phyloP scores from a whole-genome alignment of 768 basidiomycete genomes.

The Podaxis pistillaris region DNA sequence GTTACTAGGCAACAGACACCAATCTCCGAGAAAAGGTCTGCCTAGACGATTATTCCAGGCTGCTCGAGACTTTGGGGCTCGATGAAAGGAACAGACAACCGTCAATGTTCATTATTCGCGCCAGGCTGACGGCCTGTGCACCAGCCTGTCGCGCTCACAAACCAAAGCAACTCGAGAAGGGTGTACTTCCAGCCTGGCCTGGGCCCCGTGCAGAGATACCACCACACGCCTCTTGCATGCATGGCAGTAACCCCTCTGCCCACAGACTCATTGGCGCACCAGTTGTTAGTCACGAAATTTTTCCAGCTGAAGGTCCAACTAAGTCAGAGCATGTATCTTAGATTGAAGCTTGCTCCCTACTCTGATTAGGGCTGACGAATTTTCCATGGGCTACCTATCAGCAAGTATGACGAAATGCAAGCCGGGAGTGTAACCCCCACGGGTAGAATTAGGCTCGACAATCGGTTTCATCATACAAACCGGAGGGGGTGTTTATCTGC shows the following conservation, averaged over 20 bases:
- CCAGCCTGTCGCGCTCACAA: background rate
- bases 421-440: background rate
- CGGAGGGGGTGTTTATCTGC: conserved; percentile 74
- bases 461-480: conserved; percentile 45
- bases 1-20: conserved; percentile 7
- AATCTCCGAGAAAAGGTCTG: conserved; percentile 5
- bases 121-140: background rate
- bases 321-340: background rate
- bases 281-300: background rate
- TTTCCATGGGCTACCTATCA: background rate
- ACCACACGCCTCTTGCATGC: background rate
- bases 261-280: background rate
- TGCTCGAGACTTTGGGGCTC: background rate
- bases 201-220: background rate
- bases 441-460: conserved; percentile 1
- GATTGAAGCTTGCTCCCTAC: background rate
- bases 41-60: background rate
- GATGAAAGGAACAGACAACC: background rate
- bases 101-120: background rate
- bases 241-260: background rate
- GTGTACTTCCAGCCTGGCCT: background rate
- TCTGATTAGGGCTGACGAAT: background rate
- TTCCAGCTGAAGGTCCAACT: conserved; percentile 5
- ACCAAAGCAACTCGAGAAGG: conserved; percentile 2
- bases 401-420: background rate